Conservation (phyloP, 768 basidiomycete genomes). For the Mycena pura region DNA sequence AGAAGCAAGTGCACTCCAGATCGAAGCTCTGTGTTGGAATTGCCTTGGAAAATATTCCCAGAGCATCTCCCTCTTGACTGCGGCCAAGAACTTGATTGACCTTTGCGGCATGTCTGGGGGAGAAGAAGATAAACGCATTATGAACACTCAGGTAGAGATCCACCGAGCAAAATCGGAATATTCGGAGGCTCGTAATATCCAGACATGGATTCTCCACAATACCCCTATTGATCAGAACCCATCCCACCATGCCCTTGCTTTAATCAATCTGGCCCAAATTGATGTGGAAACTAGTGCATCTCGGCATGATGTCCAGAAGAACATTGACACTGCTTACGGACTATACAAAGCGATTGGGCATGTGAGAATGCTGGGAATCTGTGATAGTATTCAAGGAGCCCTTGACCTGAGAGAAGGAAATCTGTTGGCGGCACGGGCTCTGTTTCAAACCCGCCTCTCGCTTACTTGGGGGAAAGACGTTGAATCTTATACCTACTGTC, state of each 20-base stretch:
- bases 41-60: neutral
- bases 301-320: neutral
- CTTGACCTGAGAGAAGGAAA: neutral
- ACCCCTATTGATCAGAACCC: neutral
- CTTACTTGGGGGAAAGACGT: neutral
- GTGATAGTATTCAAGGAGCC: neutral
- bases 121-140: neutral
- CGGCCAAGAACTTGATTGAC: neutral
- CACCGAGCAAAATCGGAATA: neutral
- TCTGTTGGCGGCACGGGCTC: neutral
- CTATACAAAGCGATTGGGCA: too few species aligned
- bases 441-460: neutral
- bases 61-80: neutral
- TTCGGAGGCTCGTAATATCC: neutral
- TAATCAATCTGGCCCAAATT: neutral
- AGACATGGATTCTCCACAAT: neutral
- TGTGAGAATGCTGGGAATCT: too few species aligned
- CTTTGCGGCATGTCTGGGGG: neutral
- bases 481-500: neutral
- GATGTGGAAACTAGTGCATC: neutral
- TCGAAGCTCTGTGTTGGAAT: neutral
- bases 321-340: neutral
- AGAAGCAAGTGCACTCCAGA: neutral
- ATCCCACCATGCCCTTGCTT: neutral
- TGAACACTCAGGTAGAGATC: neutral